Percentiles rank a stretch among this genome's conserved stretches.
Conservation (phyloP, 2,329 filamentous ascomycete genomes). For the Beauveria varroae region DNA sequence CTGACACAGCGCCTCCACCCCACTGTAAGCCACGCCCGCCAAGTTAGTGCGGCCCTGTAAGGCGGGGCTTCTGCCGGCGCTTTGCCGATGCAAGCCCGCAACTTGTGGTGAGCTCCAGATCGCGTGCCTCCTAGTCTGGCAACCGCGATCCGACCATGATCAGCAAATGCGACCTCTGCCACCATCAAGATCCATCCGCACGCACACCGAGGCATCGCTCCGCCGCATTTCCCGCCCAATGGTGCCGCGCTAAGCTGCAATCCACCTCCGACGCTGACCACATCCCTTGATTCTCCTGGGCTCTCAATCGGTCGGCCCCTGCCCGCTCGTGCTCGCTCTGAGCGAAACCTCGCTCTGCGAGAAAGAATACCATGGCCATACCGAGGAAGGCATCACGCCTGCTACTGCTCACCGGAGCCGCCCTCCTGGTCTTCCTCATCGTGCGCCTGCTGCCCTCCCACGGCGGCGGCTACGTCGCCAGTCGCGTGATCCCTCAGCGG, state of each 20-base stretch:
- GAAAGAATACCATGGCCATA: slow-evolving; percentile 13
- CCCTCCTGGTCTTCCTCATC: slow-evolving; percentile 17
- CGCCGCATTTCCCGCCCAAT: neutral
- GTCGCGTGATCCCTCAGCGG: slow-evolving; percentile 13
- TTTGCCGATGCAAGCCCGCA: neutral
- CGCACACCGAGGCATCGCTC: neutral
- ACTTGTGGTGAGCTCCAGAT: neutral
- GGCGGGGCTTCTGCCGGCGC: neutral
- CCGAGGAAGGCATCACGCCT: slow-evolving; percentile 19
- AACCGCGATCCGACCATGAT: neutral
- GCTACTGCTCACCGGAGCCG: slow-evolving; percentile 16
- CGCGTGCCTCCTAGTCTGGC: neutral
- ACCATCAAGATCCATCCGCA: slow-evolving; percentile 7
- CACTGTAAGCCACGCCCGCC: neutral
- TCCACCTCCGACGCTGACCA: neutral
- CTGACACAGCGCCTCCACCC: neutral
- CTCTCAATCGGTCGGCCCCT: neutral
- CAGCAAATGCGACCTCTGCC: neutral
- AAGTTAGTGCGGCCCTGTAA: neutral
- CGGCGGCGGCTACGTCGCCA: slow-evolving; percentile 16
- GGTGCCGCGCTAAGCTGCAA: neutral
- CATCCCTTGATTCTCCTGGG: neutral
- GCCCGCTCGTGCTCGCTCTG: neutral
- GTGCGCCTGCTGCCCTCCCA: slow-evolving; percentile 16
- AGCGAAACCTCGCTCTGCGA: neutral